Evolutionary conservation across 2,329 filamentous ascomycete genomes (phyloP).

Genomic region (Cryoendolithus antarcticus): DNA sequence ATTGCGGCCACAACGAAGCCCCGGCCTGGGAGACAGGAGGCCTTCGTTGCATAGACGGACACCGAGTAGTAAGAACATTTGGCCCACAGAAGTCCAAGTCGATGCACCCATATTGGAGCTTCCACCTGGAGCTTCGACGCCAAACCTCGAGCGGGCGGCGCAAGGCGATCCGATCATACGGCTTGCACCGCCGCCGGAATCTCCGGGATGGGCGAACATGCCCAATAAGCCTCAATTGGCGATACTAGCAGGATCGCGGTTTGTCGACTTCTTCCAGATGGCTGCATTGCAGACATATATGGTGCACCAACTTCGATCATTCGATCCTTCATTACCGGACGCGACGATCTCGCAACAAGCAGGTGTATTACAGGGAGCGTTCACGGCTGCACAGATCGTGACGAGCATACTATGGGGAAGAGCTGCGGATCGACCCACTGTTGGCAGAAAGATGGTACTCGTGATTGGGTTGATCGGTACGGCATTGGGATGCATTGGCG

Average conservation of each 20-base stretch:
- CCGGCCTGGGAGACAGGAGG: too few species aligned
- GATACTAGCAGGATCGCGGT: slow-evolving; percentile 28
- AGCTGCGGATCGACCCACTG: slow-evolving; percentile 31
- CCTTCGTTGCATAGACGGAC: too few species aligned
- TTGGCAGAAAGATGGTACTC: slow-evolving; percentile 30
- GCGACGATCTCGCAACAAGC: slow-evolving; percentile 32
- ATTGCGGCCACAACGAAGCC: too few species aligned
- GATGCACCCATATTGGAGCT: too few species aligned
- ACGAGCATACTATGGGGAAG: slow-evolving; percentile 31
- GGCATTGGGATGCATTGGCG: slow-evolving; percentile 26
- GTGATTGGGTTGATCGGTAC: slow-evolving; percentile 30
- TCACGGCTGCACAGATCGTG: slow-evolving; percentile 31
- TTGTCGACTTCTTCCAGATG: slow-evolving; percentile 35
- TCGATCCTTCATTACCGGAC: slow-evolving; percentile 33
- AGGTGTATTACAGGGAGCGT: slow-evolving; percentile 29
- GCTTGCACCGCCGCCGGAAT: slow-evolving; percentile 4
- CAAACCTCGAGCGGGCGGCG: slow-evolving; percentile 2
- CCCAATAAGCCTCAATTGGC: slow-evolving; percentile 30
- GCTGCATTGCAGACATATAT: slow-evolving; percentile 33
- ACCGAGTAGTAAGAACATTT: too few species aligned
- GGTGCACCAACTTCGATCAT: slow-evolving; percentile 31
- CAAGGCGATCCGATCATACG: neutral
- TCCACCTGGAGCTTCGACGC: neutral
- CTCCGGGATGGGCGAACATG: slow-evolving; percentile 29
- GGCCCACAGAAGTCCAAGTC: too few species aligned